Evolutionary conservation across 306 rosid genomes (phyloP).

Genomic region (Prunus fruticosa): DNA sequence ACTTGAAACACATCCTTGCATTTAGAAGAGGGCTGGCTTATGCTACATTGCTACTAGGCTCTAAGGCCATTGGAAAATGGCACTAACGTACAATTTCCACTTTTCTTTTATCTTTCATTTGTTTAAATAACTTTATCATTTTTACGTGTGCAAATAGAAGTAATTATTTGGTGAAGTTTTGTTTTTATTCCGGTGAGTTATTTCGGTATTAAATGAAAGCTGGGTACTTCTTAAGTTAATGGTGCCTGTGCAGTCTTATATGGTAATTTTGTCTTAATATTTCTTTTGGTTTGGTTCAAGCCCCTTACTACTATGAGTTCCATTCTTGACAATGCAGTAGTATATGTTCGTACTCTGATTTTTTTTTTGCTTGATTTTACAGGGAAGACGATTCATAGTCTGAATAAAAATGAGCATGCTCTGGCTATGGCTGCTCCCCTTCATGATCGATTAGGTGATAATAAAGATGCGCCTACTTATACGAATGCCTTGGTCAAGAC

Average conservation of each 20-base stretch:
- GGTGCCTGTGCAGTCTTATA: background rate
- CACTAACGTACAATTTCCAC: background rate
- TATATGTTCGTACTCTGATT: too few relatives aligned
- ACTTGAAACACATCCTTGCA: background rate
- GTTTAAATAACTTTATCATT: background rate
- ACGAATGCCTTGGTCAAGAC: slow-evolving; percentile 58
- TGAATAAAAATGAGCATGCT: slow-evolving; percentile 91
- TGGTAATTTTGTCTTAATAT: background rate
- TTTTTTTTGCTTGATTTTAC: slow-evolving; percentile 21
- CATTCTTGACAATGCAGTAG: background rate
- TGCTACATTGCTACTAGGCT: background rate
- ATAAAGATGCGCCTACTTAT: slow-evolving; percentile 40
- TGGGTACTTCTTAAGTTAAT: too few relatives aligned
- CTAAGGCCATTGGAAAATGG: background rate
- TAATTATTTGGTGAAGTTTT: too few relatives aligned
- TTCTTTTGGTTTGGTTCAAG: background rate
- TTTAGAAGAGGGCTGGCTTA: background rate
- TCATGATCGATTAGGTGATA: slow-evolving; percentile 66
- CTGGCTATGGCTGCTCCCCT: slow-evolving; percentile 91
- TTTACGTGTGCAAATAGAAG: background rate
- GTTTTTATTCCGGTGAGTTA: too few relatives aligned
- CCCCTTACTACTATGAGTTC: background rate
- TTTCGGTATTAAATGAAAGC: too few relatives aligned
- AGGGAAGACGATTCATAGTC: slow-evolving; percentile 90
- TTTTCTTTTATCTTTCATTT: background rate